These are phyloP conservation scores for Pelargonium myrrhifolium DNA, from an alignment of 441 rosid species.

Conservation along the genomic window DNA sequence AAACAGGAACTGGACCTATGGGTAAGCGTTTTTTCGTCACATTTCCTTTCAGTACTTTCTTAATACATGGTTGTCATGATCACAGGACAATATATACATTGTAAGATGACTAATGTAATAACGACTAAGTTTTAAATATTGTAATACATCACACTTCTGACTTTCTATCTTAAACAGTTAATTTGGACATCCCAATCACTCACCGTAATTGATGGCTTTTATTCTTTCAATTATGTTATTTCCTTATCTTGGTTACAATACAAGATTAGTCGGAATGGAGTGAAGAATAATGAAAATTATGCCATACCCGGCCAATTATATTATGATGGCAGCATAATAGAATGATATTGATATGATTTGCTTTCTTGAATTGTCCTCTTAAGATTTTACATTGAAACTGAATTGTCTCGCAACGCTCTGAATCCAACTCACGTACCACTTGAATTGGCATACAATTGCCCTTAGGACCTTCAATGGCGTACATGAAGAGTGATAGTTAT, in stretches of 20 bases:
- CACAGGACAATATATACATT: background rate
- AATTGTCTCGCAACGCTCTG: too few relatives aligned
- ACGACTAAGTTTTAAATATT: background rate
- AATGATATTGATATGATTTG: background rate
- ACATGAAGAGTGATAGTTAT: too few relatives aligned
- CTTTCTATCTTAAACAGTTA: too few relatives aligned
- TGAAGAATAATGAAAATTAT: background rate
- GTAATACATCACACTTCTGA: too few relatives aligned
- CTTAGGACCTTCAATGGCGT: too few relatives aligned
- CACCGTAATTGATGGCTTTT: background rate
- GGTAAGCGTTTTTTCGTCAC: slow-evolving; percentile 42
- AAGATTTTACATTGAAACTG: too few relatives aligned
- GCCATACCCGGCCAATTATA: background rate
- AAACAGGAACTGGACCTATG: slow-evolving; percentile 85
- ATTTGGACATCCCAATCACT: too few relatives aligned
- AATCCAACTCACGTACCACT: too few relatives aligned
- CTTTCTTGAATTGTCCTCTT: too few relatives aligned
- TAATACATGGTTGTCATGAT: background rate
- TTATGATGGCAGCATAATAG: background rate
- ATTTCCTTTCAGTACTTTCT: background rate
- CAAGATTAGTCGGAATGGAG: background rate
- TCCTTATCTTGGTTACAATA: background rate
- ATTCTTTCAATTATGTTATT: background rate
- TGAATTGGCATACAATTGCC: too few relatives aligned
- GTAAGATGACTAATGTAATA: too few relatives aligned